phyloP scores from a whole-genome alignment of 768 basidiomycete species.

The Grammothele lineata region DNA sequence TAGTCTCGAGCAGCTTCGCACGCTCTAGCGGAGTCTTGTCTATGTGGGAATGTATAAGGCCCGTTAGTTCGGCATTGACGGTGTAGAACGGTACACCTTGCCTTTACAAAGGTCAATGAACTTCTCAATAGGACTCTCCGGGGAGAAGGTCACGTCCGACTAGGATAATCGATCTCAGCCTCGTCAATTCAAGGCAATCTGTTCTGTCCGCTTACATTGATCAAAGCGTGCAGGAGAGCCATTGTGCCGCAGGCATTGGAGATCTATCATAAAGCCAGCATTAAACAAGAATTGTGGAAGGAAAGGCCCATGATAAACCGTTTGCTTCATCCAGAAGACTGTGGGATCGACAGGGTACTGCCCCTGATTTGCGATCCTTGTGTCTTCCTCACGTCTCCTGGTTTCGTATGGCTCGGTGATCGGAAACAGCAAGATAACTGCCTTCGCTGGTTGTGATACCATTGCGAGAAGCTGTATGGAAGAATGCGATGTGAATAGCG shows the following conservation, averaged over 20 bases:
- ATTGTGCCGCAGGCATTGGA: slow-evolving; percentile 30
- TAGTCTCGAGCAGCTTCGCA: slow-evolving; percentile 69
- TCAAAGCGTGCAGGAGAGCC: slow-evolving; percentile 41
- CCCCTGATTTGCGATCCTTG: slow-evolving; percentile 41
- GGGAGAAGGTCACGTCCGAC: slow-evolving; percentile 53
- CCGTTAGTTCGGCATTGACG: too few relatives aligned
- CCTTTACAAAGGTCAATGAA: slow-evolving; percentile 67
- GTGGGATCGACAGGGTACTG: slow-evolving; percentile 52
- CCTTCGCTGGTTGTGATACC: slow-evolving; percentile 73
- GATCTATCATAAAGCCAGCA: slow-evolving; percentile 17
- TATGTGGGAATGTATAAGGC: slow-evolving; percentile 29
- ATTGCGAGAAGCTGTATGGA: slow-evolving; percentile 55
- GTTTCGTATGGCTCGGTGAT: slow-evolving; percentile 46
- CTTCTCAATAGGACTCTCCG: slow-evolving; percentile 55
- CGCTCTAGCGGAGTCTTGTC: slow-evolving; percentile 71
- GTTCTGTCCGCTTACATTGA: slow-evolving; percentile 52
- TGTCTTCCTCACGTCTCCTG: slow-evolving; percentile 58
- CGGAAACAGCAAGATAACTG: slow-evolving; percentile 85
- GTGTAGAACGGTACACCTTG: slow-evolving; percentile 18
- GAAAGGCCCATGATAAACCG: slow-evolving; percentile 41
- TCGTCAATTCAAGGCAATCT: background rate
- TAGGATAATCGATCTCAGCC: slow-evolving; percentile 23
- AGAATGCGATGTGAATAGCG: too few relatives aligned
- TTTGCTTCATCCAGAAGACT: slow-evolving; percentile 89
- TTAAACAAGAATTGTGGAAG: background rate